Evolutionary conservation across 2,329 filamentous ascomycete species (phyloP).

Genomic region (Rutstroemia sp.): DNA sequence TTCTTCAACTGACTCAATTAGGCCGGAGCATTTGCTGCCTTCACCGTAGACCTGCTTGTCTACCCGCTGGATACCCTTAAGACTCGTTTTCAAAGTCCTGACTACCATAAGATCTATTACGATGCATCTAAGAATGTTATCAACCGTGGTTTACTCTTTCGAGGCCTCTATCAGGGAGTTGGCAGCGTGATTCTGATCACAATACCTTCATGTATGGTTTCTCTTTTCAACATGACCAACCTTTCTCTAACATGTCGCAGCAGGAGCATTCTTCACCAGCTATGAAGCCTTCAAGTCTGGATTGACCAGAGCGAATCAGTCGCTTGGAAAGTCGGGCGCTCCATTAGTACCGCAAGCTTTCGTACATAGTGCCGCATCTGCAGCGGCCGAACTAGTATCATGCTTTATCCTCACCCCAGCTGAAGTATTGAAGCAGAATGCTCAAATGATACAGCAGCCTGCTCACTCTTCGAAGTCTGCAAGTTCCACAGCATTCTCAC

Average conservation of each 20-base stretch:
- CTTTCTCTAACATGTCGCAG: constrained; percentile 34
- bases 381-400: constrained; percentile 71
- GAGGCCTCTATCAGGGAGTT: constrained; percentile 79
- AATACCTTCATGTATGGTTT: constrained; percentile 64
- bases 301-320: constrained; percentile 45
- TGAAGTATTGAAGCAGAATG: constrained; percentile 90
- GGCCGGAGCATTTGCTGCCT: constrained; percentile 80
- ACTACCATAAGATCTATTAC: constrained; percentile 62
- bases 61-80: constrained; percentile 80
- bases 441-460: constrained; percentile 62
- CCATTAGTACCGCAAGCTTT: constrained; percentile 62
- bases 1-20: constrained; percentile 29
- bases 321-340: constrained; percentile 41
- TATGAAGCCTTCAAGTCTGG: constrained; percentile 71
- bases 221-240: background rate
- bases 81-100: constrained; percentile 72
- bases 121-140: constrained; percentile 47
- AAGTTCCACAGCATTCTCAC: constrained; percentile 40
- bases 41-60: constrained; percentile 76
- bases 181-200: constrained; percentile 69
- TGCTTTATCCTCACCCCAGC: constrained; percentile 83
- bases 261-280: constrained; percentile 82
- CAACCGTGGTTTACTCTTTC: constrained; percentile 50
- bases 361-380: constrained; percentile 67
- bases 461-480: constrained; percentile 20